Evolutionary conservation across 257 asterid genomes (phyloP), one percentile per base, ranked within the genome.

Genomic region (Rehmannia glutinosa): DNA sequence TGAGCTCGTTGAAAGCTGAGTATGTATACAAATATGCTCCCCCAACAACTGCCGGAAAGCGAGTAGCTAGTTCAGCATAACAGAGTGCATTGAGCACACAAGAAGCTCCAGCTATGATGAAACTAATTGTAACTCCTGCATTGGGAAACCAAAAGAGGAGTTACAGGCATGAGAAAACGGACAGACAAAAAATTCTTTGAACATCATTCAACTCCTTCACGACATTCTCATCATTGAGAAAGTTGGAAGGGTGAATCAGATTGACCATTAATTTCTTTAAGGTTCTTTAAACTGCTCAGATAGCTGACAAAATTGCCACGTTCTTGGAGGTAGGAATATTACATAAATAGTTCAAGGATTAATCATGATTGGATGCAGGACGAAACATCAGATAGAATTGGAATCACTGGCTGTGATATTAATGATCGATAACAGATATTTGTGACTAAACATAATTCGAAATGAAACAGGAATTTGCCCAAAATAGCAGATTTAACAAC

Each of bases 1-100:
- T 86, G 33, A 92, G 92, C 87, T 92, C 98, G 21, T 92, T 87
- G 84, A 90, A 92, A 64, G 98, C 97, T 54, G 98, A 78, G 81
- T 92, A 92, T 9, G 98, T 65, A 71, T 92, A 92, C 42, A 90
- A 53, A 73, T 92, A 92, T 4, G 98, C 98, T 81, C 98, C 98
- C 39, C 98, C 98, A 73, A 92, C 97, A 71, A 92, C 96, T 17
- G 98, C 97, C 2, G 98, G 98, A 76, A 92, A 87, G 15, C 95
- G 90, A 58, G 98, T 78, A 45, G 98, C 87, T 16, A 84, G 80
- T 68, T 92, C 97, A 66, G 97, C 97, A 65, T 90, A 92, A 74
- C 97, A 92, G 47, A 92, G 96, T 32, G 97, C 98, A 69, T 92
- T 90, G 54, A 90, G 85, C 71, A 86, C 87, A 42, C 97, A 90